Percentiles rank a stretch among this genome's conserved stretches.
Evolutionary conservation across 495 filamentous ascomycete species (phyloP).

Genomic region (Neurospora tetraspora): DNA sequence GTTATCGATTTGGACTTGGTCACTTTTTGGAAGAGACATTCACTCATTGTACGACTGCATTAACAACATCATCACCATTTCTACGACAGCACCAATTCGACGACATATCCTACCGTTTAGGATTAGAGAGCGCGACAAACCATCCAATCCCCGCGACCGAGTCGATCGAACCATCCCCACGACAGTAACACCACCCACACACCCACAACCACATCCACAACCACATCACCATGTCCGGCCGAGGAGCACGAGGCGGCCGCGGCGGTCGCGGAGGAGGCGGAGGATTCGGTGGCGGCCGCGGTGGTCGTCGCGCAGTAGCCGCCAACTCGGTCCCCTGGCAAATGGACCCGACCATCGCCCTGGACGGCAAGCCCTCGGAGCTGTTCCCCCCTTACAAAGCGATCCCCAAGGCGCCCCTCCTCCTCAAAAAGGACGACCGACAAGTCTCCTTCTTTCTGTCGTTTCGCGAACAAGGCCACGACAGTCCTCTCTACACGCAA

Average conservation of each 20-base stretch:
- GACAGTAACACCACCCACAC: neutral
- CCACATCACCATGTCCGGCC: conserved; percentile 16
- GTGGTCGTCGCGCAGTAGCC: conserved; percentile 15
- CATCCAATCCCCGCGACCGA: neutral
- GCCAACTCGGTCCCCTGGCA: conserved; percentile 24
- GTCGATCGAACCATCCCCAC: neutral
- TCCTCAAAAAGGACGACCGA: conserved; percentile 30
- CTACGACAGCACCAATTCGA: neutral
- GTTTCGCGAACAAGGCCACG: conserved; percentile 38
- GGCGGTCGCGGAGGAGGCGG: conserved; percentile 26
- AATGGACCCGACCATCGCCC: conserved; percentile 17
- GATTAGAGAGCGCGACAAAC: neutral
- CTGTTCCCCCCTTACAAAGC: conserved; percentile 35
- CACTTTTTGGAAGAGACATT: neutral
- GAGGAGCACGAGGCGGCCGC: conserved; percentile 25
- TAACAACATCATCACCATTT: neutral
- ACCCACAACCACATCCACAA: neutral
- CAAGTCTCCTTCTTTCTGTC: conserved; percentile 36
- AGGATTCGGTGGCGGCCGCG: conserved; percentile 23
- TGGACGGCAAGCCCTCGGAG: conserved; percentile 33
- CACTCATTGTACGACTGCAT: neutral
- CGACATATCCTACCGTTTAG: neutral
- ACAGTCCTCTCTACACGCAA: conserved; percentile 40
- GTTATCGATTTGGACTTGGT: neutral
- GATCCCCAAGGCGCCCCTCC: conserved; percentile 24